phyloP scores from a whole-genome alignment of 805 yeast species.

The Isabelozyma heimii region DNA sequence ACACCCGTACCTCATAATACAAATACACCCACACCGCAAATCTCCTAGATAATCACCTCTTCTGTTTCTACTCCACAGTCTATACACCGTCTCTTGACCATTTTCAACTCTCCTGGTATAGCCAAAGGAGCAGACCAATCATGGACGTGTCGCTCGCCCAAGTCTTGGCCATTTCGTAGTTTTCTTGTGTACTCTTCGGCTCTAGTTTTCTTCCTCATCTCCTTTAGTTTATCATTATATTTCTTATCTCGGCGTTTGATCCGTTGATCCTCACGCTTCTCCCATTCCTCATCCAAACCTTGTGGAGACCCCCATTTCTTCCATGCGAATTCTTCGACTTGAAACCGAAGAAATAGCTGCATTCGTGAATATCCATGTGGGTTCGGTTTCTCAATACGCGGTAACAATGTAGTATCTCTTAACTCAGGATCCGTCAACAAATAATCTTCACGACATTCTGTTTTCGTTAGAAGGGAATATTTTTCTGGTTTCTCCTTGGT shows the following conservation, averaged over 20 bases:
- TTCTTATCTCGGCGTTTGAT: slow-evolving; percentile 72
- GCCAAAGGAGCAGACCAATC: slow-evolving; percentile 63
- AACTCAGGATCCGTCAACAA: slow-evolving; percentile 91
- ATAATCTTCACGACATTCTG: slow-evolving; percentile 93
- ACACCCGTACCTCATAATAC: too few species aligned
- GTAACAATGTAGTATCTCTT: slow-evolving; percentile 62
- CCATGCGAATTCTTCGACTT: slow-evolving; percentile 90
- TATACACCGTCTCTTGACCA: slow-evolving; percentile 59
- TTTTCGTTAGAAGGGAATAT: slow-evolving; percentile 86
- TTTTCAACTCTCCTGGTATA: slow-evolving; percentile 36
- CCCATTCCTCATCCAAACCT: slow-evolving; percentile 90
- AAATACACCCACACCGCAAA: neutral
- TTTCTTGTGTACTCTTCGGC: slow-evolving; percentile 85
- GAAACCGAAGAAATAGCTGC: slow-evolving; percentile 88
- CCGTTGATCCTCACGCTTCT: slow-evolving; percentile 70
- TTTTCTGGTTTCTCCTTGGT: slow-evolving; percentile 75
- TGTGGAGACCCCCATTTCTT: slow-evolving; percentile 94
- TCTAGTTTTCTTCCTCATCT: slow-evolving; percentile 88
- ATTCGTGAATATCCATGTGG: slow-evolving; percentile 93
- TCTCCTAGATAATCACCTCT: slow-evolving; percentile 49
- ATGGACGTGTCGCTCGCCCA: slow-evolving; percentile 67
- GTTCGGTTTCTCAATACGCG: slow-evolving; percentile 83
- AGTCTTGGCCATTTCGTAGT: slow-evolving; percentile 53
- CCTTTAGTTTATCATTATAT: slow-evolving; percentile 72
- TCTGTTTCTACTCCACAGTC: slow-evolving; percentile 85